Conservation (phyloP, 768 basidiomycete species). For the Pleurotus citrinopileatus region DNA sequence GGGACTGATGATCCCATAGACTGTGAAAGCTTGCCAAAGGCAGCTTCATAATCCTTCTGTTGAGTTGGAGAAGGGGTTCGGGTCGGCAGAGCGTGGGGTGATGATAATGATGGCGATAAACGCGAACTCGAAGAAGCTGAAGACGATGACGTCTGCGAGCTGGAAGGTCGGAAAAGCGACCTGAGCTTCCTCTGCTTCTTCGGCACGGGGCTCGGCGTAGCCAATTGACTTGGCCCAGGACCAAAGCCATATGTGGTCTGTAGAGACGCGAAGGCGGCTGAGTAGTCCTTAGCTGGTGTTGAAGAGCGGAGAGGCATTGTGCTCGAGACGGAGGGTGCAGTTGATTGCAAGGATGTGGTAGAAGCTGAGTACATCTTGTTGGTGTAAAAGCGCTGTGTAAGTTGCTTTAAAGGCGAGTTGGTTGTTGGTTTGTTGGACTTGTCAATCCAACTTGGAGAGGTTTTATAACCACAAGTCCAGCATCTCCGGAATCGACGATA, state of each 20-base stretch:
- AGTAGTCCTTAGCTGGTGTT: not conserved
- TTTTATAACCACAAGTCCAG: not conserved
- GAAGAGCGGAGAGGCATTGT: constrained; percentile 1
- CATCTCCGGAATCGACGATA: too few species aligned
- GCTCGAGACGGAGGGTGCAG: constrained; percentile 3
- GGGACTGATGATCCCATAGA: not conserved
- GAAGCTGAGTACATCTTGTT: not conserved
- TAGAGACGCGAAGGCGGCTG: constrained; percentile 1
- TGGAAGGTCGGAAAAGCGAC: not conserved
- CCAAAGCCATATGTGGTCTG: constrained; percentile 9
- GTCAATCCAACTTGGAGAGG: not conserved
- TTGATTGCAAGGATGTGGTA: not conserved
- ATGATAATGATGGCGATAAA: not conserved
- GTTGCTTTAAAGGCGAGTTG: not conserved
- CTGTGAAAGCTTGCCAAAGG: constrained; percentile 5
- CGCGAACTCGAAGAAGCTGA: not conserved
- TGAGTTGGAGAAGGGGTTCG: not conserved
- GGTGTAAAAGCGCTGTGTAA: too few species aligned
- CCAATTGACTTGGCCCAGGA: not conserved
- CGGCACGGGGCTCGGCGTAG: not conserved
- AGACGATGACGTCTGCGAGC: not conserved
- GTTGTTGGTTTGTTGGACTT: not conserved
- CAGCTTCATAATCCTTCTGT: not conserved
- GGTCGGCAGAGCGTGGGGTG: not conserved
- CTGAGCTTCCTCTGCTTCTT: not conserved